Percentiles rank a stretch among this genome's conserved stretches.
phyloP scores from a whole-genome alignment of 805 yeast genomes.

The Teunomyces aglyptinius region DNA sequence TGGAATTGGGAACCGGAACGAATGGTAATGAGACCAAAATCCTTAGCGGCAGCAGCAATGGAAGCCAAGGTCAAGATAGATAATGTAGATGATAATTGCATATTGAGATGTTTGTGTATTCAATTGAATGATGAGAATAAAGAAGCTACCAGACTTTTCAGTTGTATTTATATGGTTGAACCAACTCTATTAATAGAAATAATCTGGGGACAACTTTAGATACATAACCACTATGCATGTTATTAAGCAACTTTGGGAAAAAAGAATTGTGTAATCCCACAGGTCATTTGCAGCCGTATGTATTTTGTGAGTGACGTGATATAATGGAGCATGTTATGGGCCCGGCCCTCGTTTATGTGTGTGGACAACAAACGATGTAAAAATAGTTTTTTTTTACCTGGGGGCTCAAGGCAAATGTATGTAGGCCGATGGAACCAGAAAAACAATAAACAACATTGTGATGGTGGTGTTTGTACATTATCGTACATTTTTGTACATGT shows the following conservation, averaged over 20 bases:
- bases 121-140: slow-evolving; percentile 4
- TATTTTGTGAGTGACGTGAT: background rate
- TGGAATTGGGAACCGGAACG: slow-evolving; percentile 28
- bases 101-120: slow-evolving; percentile 2
- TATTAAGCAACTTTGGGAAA: background rate
- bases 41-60: slow-evolving; percentile 23
- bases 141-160: background rate
- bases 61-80: slow-evolving; percentile 18
- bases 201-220: background rate
- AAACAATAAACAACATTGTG: too few relatives aligned
- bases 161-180: background rate
- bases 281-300: slow-evolving; percentile 3
- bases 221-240: background rate
- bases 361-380: background rate
- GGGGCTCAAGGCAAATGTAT: background rate
- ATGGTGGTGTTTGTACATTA: too few relatives aligned
- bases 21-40: slow-evolving; percentile 19
- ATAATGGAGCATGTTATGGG: background rate
- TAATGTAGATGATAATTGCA: slow-evolving; percentile 16
- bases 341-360: background rate
- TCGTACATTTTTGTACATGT: too few relatives aligned
- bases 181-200: slow-evolving; percentile 1
- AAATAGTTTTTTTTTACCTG: background rate
- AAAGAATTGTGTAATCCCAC: background rate
- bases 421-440: too few relatives aligned